Evolutionary conservation across 2,329 filamentous ascomycete genomes (phyloP).

Genomic region (Fusarium robinianum): DNA sequence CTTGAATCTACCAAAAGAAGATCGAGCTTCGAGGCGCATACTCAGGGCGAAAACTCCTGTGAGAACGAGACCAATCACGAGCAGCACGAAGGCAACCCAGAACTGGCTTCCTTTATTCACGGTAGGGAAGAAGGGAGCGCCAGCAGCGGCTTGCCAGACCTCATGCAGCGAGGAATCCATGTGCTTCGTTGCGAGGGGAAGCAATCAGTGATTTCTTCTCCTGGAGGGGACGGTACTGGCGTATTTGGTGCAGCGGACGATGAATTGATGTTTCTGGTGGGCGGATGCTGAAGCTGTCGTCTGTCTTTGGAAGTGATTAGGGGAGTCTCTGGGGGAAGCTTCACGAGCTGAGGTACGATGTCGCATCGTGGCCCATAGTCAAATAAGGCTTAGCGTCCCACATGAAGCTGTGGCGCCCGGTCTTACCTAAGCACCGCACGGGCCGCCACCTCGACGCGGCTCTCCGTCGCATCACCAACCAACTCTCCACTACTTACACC

Average conservation of each 20-base stretch:
- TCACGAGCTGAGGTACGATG: slow-evolving; percentile 38
- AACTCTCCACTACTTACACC: slow-evolving; percentile 16
- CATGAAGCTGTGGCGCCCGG: neutral
- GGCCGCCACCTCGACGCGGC: slow-evolving; percentile 25
- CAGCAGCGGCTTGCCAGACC: slow-evolving; percentile 91
- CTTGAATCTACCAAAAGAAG: neutral
- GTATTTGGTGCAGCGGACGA: slow-evolving; percentile 7
- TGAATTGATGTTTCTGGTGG: slow-evolving; percentile 7
- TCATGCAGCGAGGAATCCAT: slow-evolving; percentile 84
- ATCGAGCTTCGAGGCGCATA: slow-evolving; percentile 49
- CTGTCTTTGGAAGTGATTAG: too few relatives aligned
- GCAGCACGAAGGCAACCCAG: slow-evolving; percentile 74
- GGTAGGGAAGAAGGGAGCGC: slow-evolving; percentile 79
- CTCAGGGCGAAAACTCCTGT: slow-evolving; percentile 85
- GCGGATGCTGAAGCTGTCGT: slow-evolving; percentile 16
- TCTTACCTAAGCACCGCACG: slow-evolving; percentile 42
- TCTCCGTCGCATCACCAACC: slow-evolving; percentile 34
- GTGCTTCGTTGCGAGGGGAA: slow-evolving; percentile 41
- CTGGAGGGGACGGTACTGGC: neutral
- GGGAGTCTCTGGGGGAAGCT: slow-evolving; percentile 35
- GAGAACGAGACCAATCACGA: slow-evolving; percentile 72
- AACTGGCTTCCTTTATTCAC: slow-evolving; percentile 86
- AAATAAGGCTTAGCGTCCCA: slow-evolving; percentile 39
- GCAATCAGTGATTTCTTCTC: neutral
- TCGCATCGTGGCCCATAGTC: slow-evolving; percentile 43